phyloP scores from a whole-genome alignment of 208 protist genomes.

The Acanthamoeba royreba region DNA sequence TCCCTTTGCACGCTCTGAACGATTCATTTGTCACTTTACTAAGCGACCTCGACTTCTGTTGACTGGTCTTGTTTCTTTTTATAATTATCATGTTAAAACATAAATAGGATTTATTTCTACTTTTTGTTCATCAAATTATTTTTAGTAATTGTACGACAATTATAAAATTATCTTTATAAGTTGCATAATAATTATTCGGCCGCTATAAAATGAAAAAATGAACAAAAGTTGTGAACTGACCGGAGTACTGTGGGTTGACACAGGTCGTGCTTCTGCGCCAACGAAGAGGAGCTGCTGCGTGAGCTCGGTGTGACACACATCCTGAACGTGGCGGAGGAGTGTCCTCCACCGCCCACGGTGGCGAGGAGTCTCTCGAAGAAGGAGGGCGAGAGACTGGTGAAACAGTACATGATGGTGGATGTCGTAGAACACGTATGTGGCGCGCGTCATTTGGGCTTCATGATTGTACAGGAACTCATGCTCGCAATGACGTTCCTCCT shows the following conservation, averaged over 20 bases:
- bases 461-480: not conserved
- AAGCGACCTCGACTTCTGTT: not conserved
- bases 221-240: too few relatives aligned
- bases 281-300: not conserved
- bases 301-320: not conserved
- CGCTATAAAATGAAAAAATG: too few relatives aligned
- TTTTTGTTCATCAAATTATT: not conserved
- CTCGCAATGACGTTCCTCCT: not conserved
- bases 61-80: not conserved
- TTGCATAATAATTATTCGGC: too few relatives aligned
- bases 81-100: not conserved
- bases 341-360: not conserved
- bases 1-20: not conserved
- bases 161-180: too few relatives aligned
- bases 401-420: conserved; percentile 14
- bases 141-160: too few relatives aligned
- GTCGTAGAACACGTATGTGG: not conserved
- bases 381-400: not conserved
- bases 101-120: too few relatives aligned
- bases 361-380: not conserved
- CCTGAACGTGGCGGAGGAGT: not conserved
- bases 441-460: not conserved
- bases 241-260: too few relatives aligned
- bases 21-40: too few relatives aligned
- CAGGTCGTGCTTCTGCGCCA: not conserved